Evolutionary conservation across 2,329 filamentous ascomycete genomes (phyloP).

Genomic region (Leptographium lundbergii): DNA sequence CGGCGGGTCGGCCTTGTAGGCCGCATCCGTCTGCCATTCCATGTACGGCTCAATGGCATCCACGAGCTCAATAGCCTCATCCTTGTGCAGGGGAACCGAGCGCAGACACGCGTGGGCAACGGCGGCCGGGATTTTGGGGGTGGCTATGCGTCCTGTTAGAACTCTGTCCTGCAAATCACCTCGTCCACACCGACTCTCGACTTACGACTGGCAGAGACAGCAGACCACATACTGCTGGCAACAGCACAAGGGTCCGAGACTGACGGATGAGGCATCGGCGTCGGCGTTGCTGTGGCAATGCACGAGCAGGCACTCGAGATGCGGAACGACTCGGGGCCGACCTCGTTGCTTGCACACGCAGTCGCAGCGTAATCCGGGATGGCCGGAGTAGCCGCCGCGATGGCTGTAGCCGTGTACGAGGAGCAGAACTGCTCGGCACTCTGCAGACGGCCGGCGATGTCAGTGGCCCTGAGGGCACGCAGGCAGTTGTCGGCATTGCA

Average conservation of each 20-base stretch:
- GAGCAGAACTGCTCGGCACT: too few species aligned
- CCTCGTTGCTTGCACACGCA: neutral
- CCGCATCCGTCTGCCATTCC: slow-evolving; percentile 26
- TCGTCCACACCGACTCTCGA: neutral
- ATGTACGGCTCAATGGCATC: slow-evolving; percentile 26
- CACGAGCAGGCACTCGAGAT: neutral
- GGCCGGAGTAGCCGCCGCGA: slow-evolving; percentile 4
- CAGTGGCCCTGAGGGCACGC: slow-evolving; percentile 21
- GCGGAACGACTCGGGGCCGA: neutral
- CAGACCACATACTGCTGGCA: neutral
- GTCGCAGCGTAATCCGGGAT: neutral
- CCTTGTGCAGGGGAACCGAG: slow-evolving; percentile 27
- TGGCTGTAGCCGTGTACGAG: too few species aligned
- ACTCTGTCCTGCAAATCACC: neutral
- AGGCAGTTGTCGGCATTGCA: slow-evolving; percentile 17
- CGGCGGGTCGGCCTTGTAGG: slow-evolving; percentile 26
- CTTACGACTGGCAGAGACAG: neutral
- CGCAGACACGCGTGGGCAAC: slow-evolving; percentile 28
- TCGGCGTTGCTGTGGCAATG: neutral
- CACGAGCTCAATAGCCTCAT: slow-evolving; percentile 25
- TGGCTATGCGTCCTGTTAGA: slow-evolving; percentile 5
- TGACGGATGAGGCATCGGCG: neutral
- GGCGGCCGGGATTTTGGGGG: slow-evolving; percentile 22
- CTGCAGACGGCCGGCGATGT: slow-evolving; percentile 13
- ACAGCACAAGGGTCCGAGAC: neutral